Evolutionary conservation across 257 asterid genomes (phyloP).

Genomic region (Paraleonurus japonicus): DNA sequence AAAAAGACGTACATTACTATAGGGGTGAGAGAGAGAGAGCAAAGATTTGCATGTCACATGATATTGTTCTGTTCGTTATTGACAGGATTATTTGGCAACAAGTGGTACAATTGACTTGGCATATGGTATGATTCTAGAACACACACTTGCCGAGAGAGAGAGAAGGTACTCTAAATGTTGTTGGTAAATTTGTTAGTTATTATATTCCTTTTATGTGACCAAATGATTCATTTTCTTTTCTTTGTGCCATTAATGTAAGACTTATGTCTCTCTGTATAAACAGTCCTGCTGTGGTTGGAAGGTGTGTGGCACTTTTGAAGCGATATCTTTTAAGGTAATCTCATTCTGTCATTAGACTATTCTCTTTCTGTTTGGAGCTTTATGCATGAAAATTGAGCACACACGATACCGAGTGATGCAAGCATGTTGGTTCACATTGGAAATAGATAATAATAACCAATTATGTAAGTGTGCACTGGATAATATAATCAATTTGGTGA

Average conservation of each 20-base stretch:
- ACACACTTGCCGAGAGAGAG: slow-evolving; percentile 96
- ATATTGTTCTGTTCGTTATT: slow-evolving; percentile 30
- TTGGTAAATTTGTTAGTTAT: slow-evolving; percentile 8
- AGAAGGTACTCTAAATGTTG: slow-evolving; percentile 61
- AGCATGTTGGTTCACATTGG: slow-evolving; percentile 15
- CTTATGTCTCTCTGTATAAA: slow-evolving; percentile 29
- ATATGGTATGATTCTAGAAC: slow-evolving; percentile 90
- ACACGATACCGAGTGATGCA: neutral
- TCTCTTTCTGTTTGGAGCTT: slow-evolving; percentile 18
- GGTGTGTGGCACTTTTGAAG: slow-evolving; percentile 90
- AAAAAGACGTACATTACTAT: neutral
- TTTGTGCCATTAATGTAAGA: neutral
- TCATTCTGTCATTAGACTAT: slow-evolving; percentile 21
- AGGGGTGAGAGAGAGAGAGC: slow-evolving; percentile 12
- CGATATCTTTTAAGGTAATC: slow-evolving; percentile 85
- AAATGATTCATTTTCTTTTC: slow-evolving; percentile 1
- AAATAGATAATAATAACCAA: neutral
- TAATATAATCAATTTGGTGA: neutral
- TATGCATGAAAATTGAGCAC: neutral
- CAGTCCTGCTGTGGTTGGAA: slow-evolving; percentile 99
- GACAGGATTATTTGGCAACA: slow-evolving; percentile 89
- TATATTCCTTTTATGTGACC: slow-evolving; percentile 4
- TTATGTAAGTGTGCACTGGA: neutral
- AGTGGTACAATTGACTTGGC: slow-evolving; percentile 79
- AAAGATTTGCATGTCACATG: slow-evolving; percentile 2